These are phyloP conservation scores for Chondrostereum purpureum DNA, from an alignment of 1,284 basidiomycete species.

Conservation along the genomic window DNA sequence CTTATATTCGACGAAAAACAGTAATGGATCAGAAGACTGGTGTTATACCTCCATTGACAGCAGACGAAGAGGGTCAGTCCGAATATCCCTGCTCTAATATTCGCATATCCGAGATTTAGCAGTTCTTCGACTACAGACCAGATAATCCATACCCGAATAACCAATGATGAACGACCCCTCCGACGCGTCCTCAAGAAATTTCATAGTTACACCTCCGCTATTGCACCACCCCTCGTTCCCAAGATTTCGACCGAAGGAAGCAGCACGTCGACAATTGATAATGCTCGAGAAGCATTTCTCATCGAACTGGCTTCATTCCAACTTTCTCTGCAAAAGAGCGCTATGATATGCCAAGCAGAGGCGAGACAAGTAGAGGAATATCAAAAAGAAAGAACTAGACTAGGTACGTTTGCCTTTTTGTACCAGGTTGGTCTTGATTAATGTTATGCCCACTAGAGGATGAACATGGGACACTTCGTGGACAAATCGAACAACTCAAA, in stretches of 20 bases:
- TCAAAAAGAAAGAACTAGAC: slow-evolving; percentile 57
- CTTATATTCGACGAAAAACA: too few species aligned
- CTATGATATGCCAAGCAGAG: slow-evolving; percentile 77
- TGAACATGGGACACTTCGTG: slow-evolving; percentile 57
- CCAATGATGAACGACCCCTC: slow-evolving; percentile 67
- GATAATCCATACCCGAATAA: slow-evolving; percentile 71
- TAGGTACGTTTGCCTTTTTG: slow-evolving; percentile 53
- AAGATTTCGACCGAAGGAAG: slow-evolving; percentile 25
- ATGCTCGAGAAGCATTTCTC: slow-evolving; percentile 71
- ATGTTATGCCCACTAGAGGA: too few species aligned
- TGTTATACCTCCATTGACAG: slow-evolving; percentile 39
- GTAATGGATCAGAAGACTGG: neutral
- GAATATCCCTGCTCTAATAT: slow-evolving; percentile 4
- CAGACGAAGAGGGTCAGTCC: slow-evolving; percentile 62
- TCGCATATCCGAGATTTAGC: slow-evolving; percentile 7
- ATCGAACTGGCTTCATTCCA: slow-evolving; percentile 72
- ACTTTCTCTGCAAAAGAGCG: slow-evolving; percentile 63
- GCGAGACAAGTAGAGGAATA: slow-evolving; percentile 76
- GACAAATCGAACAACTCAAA: slow-evolving; percentile 73
- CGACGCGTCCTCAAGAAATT: slow-evolving; percentile 75
- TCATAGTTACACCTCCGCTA: slow-evolving; percentile 58
- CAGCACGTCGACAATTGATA: slow-evolving; percentile 41
- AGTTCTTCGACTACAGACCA: slow-evolving; percentile 44
- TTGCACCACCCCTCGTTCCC: slow-evolving; percentile 42
- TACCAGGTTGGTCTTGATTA: slow-evolving; percentile 10